Percentiles rank a stretch among this genome's conserved stretches.
Evolutionary conservation across 2,329 filamentous ascomycete species (phyloP).

Genomic region (Curvularia verruculosa): DNA sequence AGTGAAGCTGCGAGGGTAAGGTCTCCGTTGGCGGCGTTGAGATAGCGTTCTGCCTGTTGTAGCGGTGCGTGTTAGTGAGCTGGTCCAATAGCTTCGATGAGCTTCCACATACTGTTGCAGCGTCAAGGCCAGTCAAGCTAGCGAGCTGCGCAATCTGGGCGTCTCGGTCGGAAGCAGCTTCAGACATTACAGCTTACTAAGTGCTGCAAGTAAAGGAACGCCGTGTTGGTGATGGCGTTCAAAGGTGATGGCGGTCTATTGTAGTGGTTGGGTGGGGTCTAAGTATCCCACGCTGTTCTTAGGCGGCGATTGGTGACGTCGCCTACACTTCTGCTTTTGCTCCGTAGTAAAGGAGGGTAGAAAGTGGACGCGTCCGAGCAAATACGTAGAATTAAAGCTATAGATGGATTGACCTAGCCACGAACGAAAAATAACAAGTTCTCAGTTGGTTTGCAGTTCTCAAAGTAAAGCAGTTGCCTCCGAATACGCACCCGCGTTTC

Average conservation of each 20-base stretch:
- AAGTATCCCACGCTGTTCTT: slow-evolving; percentile 3
- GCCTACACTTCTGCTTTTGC: slow-evolving; percentile 5
- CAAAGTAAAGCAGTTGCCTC: neutral
- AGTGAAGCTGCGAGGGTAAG: slow-evolving; percentile 53
- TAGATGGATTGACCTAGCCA: neutral
- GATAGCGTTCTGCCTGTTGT: slow-evolving; percentile 53
- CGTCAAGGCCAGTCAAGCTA: slow-evolving; percentile 43
- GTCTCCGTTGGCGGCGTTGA: slow-evolving; percentile 54
- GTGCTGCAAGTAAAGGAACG: slow-evolving; percentile 1
- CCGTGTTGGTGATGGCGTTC: slow-evolving; percentile 14
- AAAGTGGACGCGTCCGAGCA: no score
- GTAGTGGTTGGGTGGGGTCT: slow-evolving; percentile 10
- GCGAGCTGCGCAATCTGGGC: slow-evolving; percentile 46
- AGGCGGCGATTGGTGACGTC: slow-evolving; percentile 16
- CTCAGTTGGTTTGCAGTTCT: neutral
- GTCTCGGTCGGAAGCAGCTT: slow-evolving; percentile 40
- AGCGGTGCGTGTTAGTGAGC: slow-evolving; percentile 34
- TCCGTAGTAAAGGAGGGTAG: no score
- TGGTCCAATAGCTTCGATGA: slow-evolving; percentile 31
- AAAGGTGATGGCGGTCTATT: slow-evolving; percentile 7
- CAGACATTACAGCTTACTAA: slow-evolving; percentile 37
- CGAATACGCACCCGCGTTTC: slow-evolving; percentile 12
- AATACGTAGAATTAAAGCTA: neutral
- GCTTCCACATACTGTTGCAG: slow-evolving; percentile 43
- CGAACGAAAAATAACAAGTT: neutral